Percentiles rank a stretch among this genome's conserved stretches.
These are phyloP conservation scores for Bipolaris bicolor DNA, from an alignment of 2,329 filamentous ascomycete genomes.

Conservation along the genomic window DNA sequence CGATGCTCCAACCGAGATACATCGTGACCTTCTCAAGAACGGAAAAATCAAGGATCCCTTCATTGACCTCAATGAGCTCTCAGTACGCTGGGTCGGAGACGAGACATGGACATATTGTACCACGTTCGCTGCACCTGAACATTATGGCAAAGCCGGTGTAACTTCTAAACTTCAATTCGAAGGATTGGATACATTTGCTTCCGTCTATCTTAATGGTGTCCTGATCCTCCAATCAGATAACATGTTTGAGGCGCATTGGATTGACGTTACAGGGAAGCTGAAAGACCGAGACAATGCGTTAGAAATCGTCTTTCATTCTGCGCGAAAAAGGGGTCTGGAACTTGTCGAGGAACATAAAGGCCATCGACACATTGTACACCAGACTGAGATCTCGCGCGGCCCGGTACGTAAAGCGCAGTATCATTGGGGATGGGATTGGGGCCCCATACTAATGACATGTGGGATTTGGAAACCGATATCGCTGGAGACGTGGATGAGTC, in stretches of 20 bases:
- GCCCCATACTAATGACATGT: constrained; percentile 55
- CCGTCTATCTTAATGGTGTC: constrained; percentile 61
- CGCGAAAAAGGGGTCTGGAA: constrained; percentile 57
- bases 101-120: constrained; percentile 54
- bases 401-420: constrained; percentile 61
- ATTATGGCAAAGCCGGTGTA: constrained; percentile 27
- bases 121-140: constrained; percentile 40
- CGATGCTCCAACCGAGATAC: constrained; percentile 54
- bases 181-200: constrained; percentile 69
- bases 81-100: constrained; percentile 57
- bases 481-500: constrained; percentile 71
- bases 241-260: constrained; percentile 66
- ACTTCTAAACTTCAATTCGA: constrained; percentile 62
- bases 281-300: constrained; percentile 58
- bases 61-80: constrained; percentile 56
- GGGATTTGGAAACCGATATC: constrained; percentile 71
- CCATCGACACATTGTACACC: constrained; percentile 54
- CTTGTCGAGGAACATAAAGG: constrained; percentile 61
- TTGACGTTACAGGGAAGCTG: constrained; percentile 56
- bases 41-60: constrained; percentile 57
- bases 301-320: constrained; percentile 63
- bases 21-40: constrained; percentile 55
- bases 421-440: constrained; percentile 60
- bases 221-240: constrained; percentile 64
- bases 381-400: constrained; percentile 56